A percentile compares a stretch with the other conserved stretches of the same genome.
These are phyloP conservation scores for Viola pubescens DNA, from an alignment of 441 rosid genomes.

Conservation along the genomic window DNA sequence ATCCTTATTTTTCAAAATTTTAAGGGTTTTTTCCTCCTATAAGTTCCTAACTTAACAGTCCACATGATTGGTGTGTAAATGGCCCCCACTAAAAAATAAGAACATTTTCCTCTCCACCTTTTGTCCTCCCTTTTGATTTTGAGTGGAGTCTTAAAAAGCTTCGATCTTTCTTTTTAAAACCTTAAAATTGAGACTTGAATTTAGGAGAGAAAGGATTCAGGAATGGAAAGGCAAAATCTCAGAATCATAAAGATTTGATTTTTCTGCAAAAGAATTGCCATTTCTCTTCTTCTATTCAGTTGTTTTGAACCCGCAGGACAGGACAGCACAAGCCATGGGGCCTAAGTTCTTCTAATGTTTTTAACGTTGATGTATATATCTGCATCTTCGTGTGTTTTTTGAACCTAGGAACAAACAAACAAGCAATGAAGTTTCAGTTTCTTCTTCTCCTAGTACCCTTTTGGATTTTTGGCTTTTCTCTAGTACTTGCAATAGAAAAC, in stretches of 20 bases:
- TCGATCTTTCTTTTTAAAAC: background rate
- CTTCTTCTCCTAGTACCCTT: conserved; percentile 32
- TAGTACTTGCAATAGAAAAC: conserved; percentile 14
- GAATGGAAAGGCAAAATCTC: background rate
- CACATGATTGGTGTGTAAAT: conserved; percentile 30
- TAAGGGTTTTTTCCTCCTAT: background rate
- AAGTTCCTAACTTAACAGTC: background rate
- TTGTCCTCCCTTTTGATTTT: conserved; percentile 3
- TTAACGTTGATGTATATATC: background rate
- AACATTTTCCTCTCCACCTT: conserved; percentile 14
- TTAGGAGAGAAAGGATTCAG: background rate
- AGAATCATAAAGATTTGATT: background rate
- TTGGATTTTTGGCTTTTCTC: conserved; percentile 23
- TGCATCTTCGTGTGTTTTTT: conserved; percentile 30
- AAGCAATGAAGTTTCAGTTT: conserved; percentile 38
- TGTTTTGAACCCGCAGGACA: conserved; percentile 10
- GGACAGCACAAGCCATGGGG: conserved; percentile 1
- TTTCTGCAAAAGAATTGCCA: background rate
- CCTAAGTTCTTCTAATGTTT: background rate
- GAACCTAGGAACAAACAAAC: conserved; percentile 5
- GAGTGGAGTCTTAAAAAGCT: conserved; percentile 3
- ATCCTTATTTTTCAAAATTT: background rate
- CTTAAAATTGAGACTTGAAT: background rate
- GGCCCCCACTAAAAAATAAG: conserved; percentile 16
- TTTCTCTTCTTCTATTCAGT: background rate